Base-by-base conservation (phyloP, 257 asterid genomes). In the Striga asiatica region DNA sequence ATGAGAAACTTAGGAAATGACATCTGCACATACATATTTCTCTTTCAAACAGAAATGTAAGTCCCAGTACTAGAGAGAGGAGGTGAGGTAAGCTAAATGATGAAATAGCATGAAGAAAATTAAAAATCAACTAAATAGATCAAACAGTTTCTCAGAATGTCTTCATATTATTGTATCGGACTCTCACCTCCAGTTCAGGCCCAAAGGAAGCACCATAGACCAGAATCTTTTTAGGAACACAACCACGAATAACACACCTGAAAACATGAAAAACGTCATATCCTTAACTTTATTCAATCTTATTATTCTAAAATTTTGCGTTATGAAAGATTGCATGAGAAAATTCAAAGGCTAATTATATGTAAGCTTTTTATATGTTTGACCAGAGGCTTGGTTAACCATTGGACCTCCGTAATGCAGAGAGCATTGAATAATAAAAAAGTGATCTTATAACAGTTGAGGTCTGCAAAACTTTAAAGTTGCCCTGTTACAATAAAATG, bases 191-290 rank as follows among this genome's bases (percentile, higher is more conserved):
- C 80, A 92, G 72, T 55, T 92, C 98, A 66, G 98, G 89, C 63
- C 98, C 98, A 74, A 59, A 88, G 57, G 88, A 31, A 42, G 97
- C 98, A 62, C 98, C 98, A 71, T 92, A 92, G 21, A 92, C 97
- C 89, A 92, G 71, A 71, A 92, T 92, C 85, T 92, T 92, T 73
- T 92, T 92, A 17, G 98, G 98, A 66, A 92, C 98, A 56, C 98
- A 92, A n/a, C 98, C 98, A 64, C 98, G 98, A 65, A 92, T 79
- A 43, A 92, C 95, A 68, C 97, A 92, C 81, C 98, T 91, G 89
- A 58, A 71, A 41, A 76, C 32, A 39, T 16, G 7, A 37, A 43
- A 19, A 66, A 23, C 24, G 54, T 38, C 45, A 51, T 54, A 34
- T 50, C 43, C 52, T 65, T 54, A 47, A 48, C 54, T 63, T 49